These are phyloP conservation scores for Chalciporus piperatus DNA, from an alignment of 768 basidiomycete species.

Conservation along the genomic window DNA sequence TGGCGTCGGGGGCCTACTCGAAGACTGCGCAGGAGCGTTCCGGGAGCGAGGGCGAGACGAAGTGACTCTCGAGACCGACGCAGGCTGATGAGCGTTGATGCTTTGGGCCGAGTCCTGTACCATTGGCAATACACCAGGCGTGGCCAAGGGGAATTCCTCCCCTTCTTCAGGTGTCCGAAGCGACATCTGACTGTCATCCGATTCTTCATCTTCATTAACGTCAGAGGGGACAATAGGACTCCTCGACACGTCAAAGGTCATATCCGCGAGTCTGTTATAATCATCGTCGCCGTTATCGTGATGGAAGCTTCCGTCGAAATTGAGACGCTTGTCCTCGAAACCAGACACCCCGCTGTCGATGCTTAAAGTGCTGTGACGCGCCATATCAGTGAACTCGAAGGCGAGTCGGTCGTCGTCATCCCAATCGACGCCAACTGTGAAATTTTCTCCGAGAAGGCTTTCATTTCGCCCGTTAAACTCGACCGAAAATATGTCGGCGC, in stretches of 20 bases:
- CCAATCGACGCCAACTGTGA: slow-evolving; percentile 20
- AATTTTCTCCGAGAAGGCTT: slow-evolving; percentile 25
- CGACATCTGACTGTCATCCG: slow-evolving; percentile 25
- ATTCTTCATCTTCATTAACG: slow-evolving; percentile 28
- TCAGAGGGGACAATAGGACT: slow-evolving; percentile 23
- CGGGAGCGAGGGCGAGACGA: slow-evolving; percentile 30
- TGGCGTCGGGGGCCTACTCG: neutral
- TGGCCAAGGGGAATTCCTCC: slow-evolving; percentile 12
- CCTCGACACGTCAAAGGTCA: slow-evolving; percentile 18
- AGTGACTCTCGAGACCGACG: slow-evolving; percentile 19
- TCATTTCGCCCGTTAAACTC: slow-evolving; percentile 25
- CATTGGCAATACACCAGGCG: neutral
- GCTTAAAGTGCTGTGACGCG: neutral
- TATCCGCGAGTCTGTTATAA: slow-evolving; percentile 7
- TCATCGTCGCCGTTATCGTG: slow-evolving; percentile 7
- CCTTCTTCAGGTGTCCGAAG: slow-evolving; percentile 28
- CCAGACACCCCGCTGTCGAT: neutral
- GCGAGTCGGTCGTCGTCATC: slow-evolving; percentile 21
- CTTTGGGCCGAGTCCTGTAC: neutral
- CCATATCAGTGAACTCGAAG: slow-evolving; percentile 16
- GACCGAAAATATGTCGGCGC: slow-evolving; percentile 20
- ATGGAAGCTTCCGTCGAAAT: slow-evolving; percentile 7
- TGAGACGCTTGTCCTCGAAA: slow-evolving; percentile 6
- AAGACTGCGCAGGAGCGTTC: slow-evolving; percentile 6
- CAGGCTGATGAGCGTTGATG: neutral